These are phyloP conservation scores for Pleurotus salmoneostramineus DNA, from an alignment of 768 basidiomycete genomes.

Conservation along the genomic window DNA sequence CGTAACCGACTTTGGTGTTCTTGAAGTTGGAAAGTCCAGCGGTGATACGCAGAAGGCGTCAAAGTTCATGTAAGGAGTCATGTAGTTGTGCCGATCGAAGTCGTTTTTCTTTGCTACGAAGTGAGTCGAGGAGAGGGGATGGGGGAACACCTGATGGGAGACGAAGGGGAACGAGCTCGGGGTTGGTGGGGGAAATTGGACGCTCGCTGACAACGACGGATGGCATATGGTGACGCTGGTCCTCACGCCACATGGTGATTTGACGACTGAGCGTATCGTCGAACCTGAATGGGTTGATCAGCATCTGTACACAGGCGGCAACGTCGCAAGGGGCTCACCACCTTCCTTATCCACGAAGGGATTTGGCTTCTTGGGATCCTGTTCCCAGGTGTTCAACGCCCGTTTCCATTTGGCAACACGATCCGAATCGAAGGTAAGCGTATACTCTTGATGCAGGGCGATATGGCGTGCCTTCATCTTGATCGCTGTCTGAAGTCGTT, in stretches of 20 bases:
- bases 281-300: constrained; percentile 5
- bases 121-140: neutral
- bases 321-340: neutral
- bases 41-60: constrained; percentile 7
- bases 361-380: neutral
- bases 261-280: neutral
- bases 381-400: neutral
- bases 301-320: neutral
- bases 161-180: neutral
- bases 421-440: neutral
- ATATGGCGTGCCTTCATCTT: neutral
- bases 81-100: constrained; percentile 7
- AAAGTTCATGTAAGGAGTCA: constrained; percentile 1
- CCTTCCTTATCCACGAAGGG: neutral
- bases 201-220: neutral
- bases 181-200: neutral
- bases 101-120: constrained; percentile 1
- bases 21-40: constrained; percentile 7
- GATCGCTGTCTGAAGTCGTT: neutral
- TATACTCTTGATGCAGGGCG: neutral
- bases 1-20: constrained; percentile 1
- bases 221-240: constrained; percentile 6
- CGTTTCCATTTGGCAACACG: neutral
- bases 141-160: neutral
- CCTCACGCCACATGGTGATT: neutral